Evolutionary conservation across 1,284 basidiomycete species (phyloP), one percentile per base, ranked within the genome.

Genomic region (Leucoagaricus sp.): DNA sequence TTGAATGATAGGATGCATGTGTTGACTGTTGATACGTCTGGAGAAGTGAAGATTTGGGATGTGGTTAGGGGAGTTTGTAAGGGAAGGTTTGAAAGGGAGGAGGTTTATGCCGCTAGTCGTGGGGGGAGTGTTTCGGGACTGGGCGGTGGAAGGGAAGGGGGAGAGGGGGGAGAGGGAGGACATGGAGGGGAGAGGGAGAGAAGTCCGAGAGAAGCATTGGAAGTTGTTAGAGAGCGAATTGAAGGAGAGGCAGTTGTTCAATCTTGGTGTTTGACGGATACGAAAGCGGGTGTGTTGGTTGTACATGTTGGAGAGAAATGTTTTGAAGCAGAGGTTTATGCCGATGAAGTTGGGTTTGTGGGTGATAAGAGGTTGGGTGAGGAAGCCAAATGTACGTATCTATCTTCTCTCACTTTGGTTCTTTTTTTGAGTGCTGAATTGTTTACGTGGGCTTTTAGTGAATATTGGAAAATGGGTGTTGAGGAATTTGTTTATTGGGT

Each of bases 321-420:
- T 63, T 98, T 98, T 69, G 95, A 98, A 59, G 93, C 93, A 9
- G 97, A 99, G 73, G 86, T 96, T 3, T 98, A 97, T 68, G 86
- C 91, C 3, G 96, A 98, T 69, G 96, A 99, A 72, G 85, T 86
- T 53, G 91, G 86, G 23, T 86, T 84, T 69, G 75, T 70, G 7
- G 73, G 75, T 28, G 82, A 86, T 54, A 76, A 77, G 23, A 74
- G 77, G 49, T 82, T 85, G 61, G 83, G 78, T 47, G 93, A 95
- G 48, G 96, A 98, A 66, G 79, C 86, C 12, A 83, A 92, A 71
- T 68, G 93, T 95, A 63, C 68, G 90, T 84, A 67, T 62, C 29
- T 45, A 63, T 64, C 58, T 58, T 60, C n/a, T 61, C 65, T 58
- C 44, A 56, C 17, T 49, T 63, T 56, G 19, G 31, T 15, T 19